Evolutionary conservation across 1,139 yeast genomes (phyloP), one percentile per base, ranked within the genome.

Genomic region (Yamadazyma atlantica): DNA sequence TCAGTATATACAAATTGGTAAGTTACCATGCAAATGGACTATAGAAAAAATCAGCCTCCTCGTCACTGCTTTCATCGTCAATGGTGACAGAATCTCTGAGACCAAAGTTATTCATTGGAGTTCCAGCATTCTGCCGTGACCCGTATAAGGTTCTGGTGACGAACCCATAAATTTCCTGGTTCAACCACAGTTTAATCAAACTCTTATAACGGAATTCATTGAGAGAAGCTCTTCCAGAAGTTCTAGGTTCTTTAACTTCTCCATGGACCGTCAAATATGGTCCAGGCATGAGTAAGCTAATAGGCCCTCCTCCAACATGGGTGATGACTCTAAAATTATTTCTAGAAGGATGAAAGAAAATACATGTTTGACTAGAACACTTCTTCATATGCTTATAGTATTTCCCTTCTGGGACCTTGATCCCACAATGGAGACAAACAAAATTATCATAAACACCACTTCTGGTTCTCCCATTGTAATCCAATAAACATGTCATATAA

Each of bases 211-310:
- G 66, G 27, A 60, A 65, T 18, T 62, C 45, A 49, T 73, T 75
- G 42, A 84, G 64, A 0, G 66, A 66, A 0, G 87, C 85, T 39
- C 73, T 79, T 9, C 77, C 74, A 11, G 72, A 67, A 44, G 69
- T 63, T 6, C 78, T 66, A 17, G 72, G 73, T 8, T 69, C 64
- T 33, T 84, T 83, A 9, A 82, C 74, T 54, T 85, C 92, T 21
- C 94, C 94, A 55, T 83, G 88, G 4, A 69, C 65, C 35, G 86
- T 82, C 52, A 85, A 62, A 51, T 83, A 85, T 2, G 92, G 92
- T 0, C 86, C 85, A 12, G 75, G 69, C 17, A 76, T 60, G 24
- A 60, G 55, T 2, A 62, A 44, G 32, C 56, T 57, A 4, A 53
- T 58, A 30, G 57, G 70, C 45, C 55, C 59, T 10, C 43, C 44